Conservation (phyloP, 164 flowering plant species). For the Dillenia turbinata region DNA sequence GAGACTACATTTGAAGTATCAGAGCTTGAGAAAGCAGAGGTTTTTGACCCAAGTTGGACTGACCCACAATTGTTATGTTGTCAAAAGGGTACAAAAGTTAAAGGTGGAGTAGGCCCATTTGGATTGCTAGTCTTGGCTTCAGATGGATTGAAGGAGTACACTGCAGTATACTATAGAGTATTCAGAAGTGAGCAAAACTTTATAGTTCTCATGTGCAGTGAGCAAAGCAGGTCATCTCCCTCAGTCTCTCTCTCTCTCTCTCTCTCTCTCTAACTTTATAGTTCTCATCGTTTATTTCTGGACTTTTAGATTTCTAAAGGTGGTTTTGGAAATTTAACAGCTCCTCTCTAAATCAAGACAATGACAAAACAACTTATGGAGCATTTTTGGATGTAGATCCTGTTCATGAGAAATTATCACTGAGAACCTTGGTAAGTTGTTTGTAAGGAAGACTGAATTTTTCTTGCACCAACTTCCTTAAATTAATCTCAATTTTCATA, state of each 20-base stretch:
- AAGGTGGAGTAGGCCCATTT: constrained; percentile 56
- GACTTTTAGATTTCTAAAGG: too few relatives aligned
- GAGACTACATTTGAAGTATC: constrained; percentile 38
- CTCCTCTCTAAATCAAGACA: constrained; percentile 29
- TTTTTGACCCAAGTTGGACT: constrained; percentile 32
- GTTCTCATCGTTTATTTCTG: too few relatives aligned
- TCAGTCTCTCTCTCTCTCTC: too few relatives aligned
- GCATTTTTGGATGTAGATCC: constrained; percentile 40
- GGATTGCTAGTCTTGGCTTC: constrained; percentile 53
- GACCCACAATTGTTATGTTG: constrained; percentile 43
- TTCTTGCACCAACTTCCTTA: too few relatives aligned
- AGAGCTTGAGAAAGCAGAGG: constrained; percentile 32
- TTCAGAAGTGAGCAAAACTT: constrained; percentile 33
- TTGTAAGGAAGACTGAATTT: background rate
- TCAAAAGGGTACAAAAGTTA: constrained; percentile 30
- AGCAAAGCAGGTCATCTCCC: constrained; percentile 48
- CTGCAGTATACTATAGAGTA: constrained; percentile 53
- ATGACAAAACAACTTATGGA: constrained; percentile 41
- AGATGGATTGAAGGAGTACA: constrained; percentile 42
- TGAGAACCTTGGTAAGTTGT: constrained; percentile 34
- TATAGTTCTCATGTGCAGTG: constrained; percentile 67
- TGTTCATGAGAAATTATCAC: constrained; percentile 18
- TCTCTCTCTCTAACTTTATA: too few relatives aligned
- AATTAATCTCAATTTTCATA: too few relatives aligned
- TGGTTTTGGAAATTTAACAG: constrained; percentile 9